Evolutionary conservation across 345 rosid genomes (phyloP).

Genomic region (Citrus glauca): DNA sequence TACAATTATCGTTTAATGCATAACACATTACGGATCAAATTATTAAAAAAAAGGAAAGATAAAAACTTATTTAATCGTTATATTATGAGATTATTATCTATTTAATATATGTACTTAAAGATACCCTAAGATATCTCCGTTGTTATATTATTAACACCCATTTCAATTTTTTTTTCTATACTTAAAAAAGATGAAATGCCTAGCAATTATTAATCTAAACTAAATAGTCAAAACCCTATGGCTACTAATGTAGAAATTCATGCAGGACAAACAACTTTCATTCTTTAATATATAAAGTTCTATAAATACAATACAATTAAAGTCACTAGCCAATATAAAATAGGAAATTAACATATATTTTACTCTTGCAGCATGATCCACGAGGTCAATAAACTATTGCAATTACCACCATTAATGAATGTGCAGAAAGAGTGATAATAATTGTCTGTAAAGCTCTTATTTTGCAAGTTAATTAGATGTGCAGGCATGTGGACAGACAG

Average conservation of each 20-base stretch:
- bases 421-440: neutral
- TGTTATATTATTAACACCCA: too few species aligned
- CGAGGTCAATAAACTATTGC: neutral
- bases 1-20: too few species aligned
- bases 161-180: too few species aligned
- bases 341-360: neutral
- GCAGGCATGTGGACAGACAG: slow-evolving; percentile 16
- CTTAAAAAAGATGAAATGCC: too few species aligned
- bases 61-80: too few species aligned
- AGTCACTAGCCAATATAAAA: neutral
- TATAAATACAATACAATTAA: neutral
- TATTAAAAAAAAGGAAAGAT: too few species aligned
- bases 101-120: too few species aligned
- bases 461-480: slow-evolving; percentile 2
- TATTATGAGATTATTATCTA: fast-evolving
- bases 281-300: neutral
- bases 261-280: neutral
- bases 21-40: too few species aligned
- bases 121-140: fast-evolving
- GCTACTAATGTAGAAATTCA: neutral
- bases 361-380: neutral
- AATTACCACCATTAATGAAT: neutral
- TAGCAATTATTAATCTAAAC: too few species aligned
- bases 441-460: neutral
- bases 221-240: too few species aligned